Conservation (phyloP, 345 rosid species). For the Murraya paniculata region DNA sequence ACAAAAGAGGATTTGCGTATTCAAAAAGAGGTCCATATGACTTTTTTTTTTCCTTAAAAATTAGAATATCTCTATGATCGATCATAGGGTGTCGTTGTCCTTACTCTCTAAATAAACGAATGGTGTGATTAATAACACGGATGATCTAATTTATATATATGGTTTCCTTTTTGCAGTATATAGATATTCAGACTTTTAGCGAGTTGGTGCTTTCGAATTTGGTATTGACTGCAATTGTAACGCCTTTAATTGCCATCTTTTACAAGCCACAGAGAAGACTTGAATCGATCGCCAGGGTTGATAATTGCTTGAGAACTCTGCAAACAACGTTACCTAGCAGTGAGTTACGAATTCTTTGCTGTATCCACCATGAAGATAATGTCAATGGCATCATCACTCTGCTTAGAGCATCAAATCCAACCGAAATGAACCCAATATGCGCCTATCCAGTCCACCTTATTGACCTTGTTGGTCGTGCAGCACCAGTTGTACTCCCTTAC, state of each 20-base stretch:
- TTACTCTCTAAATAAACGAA: too few species aligned
- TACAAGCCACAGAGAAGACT: slow-evolving; percentile 25
- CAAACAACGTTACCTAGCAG: not conserved
- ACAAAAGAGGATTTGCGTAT: too few species aligned
- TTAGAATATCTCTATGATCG: too few species aligned
- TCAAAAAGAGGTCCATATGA: too few species aligned
- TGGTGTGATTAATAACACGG: too few species aligned
- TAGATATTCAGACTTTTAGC: slow-evolving; percentile 16
- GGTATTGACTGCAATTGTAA: slow-evolving; percentile 19
- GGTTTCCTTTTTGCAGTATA: slow-evolving; percentile 15
- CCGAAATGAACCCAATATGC: slow-evolving; percentile 4
- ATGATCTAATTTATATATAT: too few species aligned
- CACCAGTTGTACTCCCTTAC: slow-evolving; percentile 27
- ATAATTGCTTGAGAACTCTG: slow-evolving; percentile 8
- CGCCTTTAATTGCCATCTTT: slow-evolving; percentile 11
- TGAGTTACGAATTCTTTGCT: slow-evolving; percentile 28
- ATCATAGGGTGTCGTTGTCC: too few species aligned
- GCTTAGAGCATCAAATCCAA: slow-evolving; percentile 27
- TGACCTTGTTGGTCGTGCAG: slow-evolving; percentile 26
- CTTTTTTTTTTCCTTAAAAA: too few species aligned
- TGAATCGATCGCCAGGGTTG: not conserved
- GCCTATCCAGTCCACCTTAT: slow-evolving; percentile 20
- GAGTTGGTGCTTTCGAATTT: slow-evolving; percentile 21
- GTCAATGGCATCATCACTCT: slow-evolving; percentile 28
- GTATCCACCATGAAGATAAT: slow-evolving; percentile 33